Evolutionary conservation across 257 asterid genomes (phyloP).

Genomic region (Handroanthus guayacan): DNA sequence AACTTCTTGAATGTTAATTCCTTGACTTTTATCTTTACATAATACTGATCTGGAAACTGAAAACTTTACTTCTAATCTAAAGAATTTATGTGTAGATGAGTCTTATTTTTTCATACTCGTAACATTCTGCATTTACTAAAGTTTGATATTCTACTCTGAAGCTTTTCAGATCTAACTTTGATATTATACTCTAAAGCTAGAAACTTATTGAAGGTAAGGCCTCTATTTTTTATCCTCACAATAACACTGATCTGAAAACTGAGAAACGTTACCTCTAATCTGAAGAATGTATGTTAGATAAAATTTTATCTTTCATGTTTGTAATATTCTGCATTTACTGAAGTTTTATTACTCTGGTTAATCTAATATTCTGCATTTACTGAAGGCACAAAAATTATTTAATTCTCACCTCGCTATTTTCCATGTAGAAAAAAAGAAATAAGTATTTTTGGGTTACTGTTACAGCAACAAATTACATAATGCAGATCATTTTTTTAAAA

Average conservation of each 20-base stretch:
- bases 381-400: too few species aligned
- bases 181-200: too few species aligned
- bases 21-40: background rate
- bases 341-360: too few species aligned
- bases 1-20: background rate
- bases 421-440: background rate
- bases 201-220: too few species aligned
- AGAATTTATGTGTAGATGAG: too few species aligned
- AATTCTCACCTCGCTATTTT: background rate
- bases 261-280: background rate
- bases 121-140: too few species aligned
- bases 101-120: too few species aligned
- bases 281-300: background rate
- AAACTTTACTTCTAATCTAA: background rate
- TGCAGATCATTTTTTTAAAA: background rate
- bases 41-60: background rate
- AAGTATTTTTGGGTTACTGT: background rate
- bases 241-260: too few species aligned
- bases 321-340: background rate
- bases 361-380: background rate
- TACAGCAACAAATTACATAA: background rate
- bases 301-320: background rate
- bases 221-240: too few species aligned
- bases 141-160: too few species aligned
- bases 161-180: too few species aligned